These are phyloP conservation scores for Neolentinus lepideus DNA, from an alignment of 1,284 basidiomycete species.

Conservation along the genomic window DNA sequence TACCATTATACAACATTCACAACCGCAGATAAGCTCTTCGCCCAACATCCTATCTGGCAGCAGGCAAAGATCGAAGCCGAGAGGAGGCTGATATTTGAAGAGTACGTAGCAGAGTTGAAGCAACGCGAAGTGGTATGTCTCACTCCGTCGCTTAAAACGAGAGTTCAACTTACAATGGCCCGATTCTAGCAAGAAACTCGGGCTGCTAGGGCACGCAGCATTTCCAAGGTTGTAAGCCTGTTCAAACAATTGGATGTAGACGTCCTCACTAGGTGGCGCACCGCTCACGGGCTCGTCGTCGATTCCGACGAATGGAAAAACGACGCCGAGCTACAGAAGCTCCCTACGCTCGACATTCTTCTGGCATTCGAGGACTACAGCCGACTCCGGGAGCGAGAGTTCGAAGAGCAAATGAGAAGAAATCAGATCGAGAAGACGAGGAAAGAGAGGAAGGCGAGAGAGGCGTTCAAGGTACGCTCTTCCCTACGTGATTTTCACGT, in stretches of 20 bases:
- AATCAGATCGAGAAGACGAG: constrained; percentile 78
- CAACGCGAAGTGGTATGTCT: constrained; percentile 74
- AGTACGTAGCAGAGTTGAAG: constrained; percentile 80
- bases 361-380: constrained; percentile 90
- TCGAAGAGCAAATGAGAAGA: constrained; percentile 76
- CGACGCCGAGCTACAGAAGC: constrained; percentile 68
- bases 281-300: constrained; percentile 69
- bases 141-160: neutral
- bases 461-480: constrained; percentile 70
- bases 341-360: constrained; percentile 86
- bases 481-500: constrained; percentile 2
- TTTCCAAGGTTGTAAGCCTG: constrained; percentile 70
- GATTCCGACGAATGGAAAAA: constrained; percentile 73
- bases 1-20: constrained; percentile 85
- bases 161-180: constrained; percentile 4
- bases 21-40: constrained; percentile 79
- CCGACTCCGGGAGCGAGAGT: constrained; percentile 79
- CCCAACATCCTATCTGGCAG: constrained; percentile 83
- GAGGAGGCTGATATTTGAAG: constrained; percentile 80
- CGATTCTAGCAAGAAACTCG: constrained; percentile 62
- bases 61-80: constrained; percentile 80
- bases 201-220: constrained; percentile 66
- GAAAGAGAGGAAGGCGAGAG: constrained; percentile 80
- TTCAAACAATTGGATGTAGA: constrained; percentile 83
- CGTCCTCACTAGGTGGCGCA: constrained; percentile 84